Evolutionary conservation across 805 yeast genomes (phyloP).

Genomic region (Metschnikowia picachoensis): DNA sequence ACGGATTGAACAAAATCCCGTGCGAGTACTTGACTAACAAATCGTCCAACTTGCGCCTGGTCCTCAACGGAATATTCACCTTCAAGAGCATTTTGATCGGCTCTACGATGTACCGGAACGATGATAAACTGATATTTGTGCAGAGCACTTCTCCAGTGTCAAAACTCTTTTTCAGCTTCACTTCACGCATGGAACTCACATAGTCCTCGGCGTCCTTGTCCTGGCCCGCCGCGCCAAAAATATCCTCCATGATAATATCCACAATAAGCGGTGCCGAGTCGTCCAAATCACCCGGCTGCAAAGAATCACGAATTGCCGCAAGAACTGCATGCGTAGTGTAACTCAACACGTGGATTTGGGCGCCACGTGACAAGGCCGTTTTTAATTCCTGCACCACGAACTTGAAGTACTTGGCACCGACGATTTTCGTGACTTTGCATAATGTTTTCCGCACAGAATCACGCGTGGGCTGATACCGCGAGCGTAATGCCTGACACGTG

Average conservation of each 20-base stretch:
- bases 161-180: conserved; percentile 80
- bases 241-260: conserved; percentile 82
- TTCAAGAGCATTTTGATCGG: conserved; percentile 64
- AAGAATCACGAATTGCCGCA: conserved; percentile 42
- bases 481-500: conserved; percentile 83
- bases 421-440: conserved; percentile 54
- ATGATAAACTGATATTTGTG: conserved; percentile 52
- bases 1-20: conserved; percentile 75
- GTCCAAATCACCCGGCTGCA: conserved; percentile 73
- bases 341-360: conserved; percentile 90
- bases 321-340: conserved; percentile 78
- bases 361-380: conserved; percentile 78
- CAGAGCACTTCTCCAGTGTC: conserved; percentile 83
- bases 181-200: conserved; percentile 80
- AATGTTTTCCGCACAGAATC: conserved; percentile 79
- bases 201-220: conserved; percentile 96
- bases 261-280: conserved; percentile 57
- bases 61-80: conserved; percentile 62
- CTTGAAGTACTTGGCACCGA: conserved; percentile 71
- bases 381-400: conserved; percentile 77
- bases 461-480: conserved; percentile 82
- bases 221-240: conserved; percentile 86
- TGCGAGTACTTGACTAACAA: conserved; percentile 67
- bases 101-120: conserved; percentile 53
- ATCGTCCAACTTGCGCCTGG: conserved; percentile 75